Evolutionary conservation across 2,329 filamentous ascomycete species (phyloP), one percentile per base, ranked within the genome.

Genomic region (Alternaria longipes): DNA sequence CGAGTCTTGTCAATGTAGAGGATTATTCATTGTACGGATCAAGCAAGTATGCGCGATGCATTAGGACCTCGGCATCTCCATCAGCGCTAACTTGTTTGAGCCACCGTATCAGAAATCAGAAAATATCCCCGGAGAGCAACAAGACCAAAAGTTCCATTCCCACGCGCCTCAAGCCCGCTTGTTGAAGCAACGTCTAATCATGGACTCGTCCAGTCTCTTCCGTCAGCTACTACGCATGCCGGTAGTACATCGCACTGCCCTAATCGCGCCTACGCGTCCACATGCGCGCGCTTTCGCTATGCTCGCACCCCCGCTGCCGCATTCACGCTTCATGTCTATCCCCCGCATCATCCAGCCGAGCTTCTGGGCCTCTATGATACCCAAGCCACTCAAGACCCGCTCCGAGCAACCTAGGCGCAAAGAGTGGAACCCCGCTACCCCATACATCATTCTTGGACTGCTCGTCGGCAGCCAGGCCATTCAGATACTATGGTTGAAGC

Each of bases 391-490:
- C 14, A 71, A 69, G 22, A 54, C 53, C 3, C 56, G 56, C 44
- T 38, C 56, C 14, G n/a, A 51, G 24, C 38, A 56, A 16, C 58
- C 70, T n/a, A 58, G 60, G 40, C 20, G 73, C 4, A 74, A 78
- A 66, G 77, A 75, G n/a, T 81, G 80, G 78, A 83, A 83, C 20
- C 85, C 93, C 24, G 85, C 85, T 2, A 85, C 93, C 16, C 68
- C 86, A 61, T 94, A 91, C 80, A 88, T 94, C 60, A 74, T 87
- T 59, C 77, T 88, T 3, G 84, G 91, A 6, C 83, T 93, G 41
- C 85, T 98, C 65, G 94, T 98, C 66, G 96, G 96, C 4, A 97
- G 93, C 63, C 97, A 97, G 84, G 92, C 94, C 14, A 97, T 99
- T 70, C 92, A 97, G 72, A 91, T 95, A 85, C 90, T 99, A 73